These are phyloP conservation scores for Agrocybe chaxingu DNA, from an alignment of 768 basidiomycete species.

Conservation along the genomic window DNA sequence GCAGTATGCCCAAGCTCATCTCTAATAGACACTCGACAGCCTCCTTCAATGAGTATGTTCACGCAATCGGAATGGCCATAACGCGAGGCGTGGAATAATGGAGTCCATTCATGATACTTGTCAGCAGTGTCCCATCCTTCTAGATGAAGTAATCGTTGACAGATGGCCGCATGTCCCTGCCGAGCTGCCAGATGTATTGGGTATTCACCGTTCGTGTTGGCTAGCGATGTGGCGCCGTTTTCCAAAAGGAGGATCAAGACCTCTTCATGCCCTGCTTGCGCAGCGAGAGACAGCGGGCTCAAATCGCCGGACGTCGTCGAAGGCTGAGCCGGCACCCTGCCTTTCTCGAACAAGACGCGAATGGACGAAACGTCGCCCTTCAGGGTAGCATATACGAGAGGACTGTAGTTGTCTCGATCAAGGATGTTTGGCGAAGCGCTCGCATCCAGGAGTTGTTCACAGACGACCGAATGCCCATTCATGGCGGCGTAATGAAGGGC, in stretches of 20 bases:
- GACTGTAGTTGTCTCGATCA: conserved; percentile 92
- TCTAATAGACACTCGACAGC: conserved; percentile 65
- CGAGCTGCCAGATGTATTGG: conserved; percentile 95
- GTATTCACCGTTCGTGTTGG: conserved; percentile 95
- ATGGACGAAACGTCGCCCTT: conserved; percentile 84
- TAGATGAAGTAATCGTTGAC: conserved; percentile 66
- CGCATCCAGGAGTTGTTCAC: conserved; percentile 70
- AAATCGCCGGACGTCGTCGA: conserved; percentile 61
- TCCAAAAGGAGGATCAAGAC: conserved; percentile 76
- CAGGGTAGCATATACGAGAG: conserved; percentile 91
- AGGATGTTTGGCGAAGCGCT: conserved; percentile 61
- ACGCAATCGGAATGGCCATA: conserved; percentile 79
- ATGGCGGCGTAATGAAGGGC: conserved; percentile 96
- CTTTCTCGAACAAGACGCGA: conserved; percentile 71
- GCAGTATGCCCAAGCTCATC: conserved; percentile 87
- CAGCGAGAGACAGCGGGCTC: conserved; percentile 86
- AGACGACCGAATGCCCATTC: conserved; percentile 80
- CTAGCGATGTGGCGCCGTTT: conserved; percentile 71
- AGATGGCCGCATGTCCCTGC: conserved; percentile 87
- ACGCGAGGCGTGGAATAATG: conserved; percentile 91
- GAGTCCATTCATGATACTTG: conserved; percentile 99
- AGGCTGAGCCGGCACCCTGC: conserved; percentile 62
- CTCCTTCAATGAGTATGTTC: conserved; percentile 73
- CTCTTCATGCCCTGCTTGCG: conserved; percentile 83
- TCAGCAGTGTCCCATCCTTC: conserved; percentile 86